Conservation (phyloP, 345 rosid genomes). For the Hevea brasiliensis region DNA sequence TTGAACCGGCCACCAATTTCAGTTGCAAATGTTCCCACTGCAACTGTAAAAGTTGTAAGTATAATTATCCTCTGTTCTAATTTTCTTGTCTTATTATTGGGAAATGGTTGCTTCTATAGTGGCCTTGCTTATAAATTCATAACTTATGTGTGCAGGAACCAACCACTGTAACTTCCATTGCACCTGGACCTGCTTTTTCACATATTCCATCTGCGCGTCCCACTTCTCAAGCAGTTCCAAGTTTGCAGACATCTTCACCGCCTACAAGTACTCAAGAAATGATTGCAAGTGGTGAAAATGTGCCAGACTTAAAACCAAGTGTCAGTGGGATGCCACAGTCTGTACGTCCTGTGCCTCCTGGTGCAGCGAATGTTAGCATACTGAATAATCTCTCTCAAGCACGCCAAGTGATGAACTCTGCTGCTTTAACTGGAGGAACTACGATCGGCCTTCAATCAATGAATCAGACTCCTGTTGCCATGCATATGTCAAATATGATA, state of each 20-base stretch:
- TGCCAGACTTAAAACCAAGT: constrained; percentile 75
- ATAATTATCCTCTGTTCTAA: constrained; percentile 10
- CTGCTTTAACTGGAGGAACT: constrained; percentile 82
- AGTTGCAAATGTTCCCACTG: constrained; percentile 66
- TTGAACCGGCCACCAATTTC: constrained; percentile 66
- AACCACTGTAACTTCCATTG: constrained; percentile 68
- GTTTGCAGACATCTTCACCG: constrained; percentile 84
- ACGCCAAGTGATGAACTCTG: constrained; percentile 82
- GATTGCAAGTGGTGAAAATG: constrained; percentile 52
- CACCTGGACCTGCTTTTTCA: constrained; percentile 62
- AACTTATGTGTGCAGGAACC: constrained; percentile 63
- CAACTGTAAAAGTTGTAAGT: constrained; percentile 93
- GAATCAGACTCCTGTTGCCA: constrained; percentile 79
- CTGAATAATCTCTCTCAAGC: constrained; percentile 90
- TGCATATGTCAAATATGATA: constrained; percentile 97
- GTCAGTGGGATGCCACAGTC: constrained; percentile 69
- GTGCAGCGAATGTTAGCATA: constrained; percentile 85
- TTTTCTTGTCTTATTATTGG: constrained; percentile 10
- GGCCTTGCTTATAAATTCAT: constrained; percentile 14
- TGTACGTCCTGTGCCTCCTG: constrained; percentile 65
- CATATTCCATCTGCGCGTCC: constrained; percentile 75
- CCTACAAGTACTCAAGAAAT: constrained; percentile 73
- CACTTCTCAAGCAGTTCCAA: constrained; percentile 65
- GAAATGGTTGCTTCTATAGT: constrained; percentile 14
- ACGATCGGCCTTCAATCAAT: constrained; percentile 71